phyloP scores from a whole-genome alignment of 164 flowering plant genomes.

The Berberis vulgaris region DNA sequence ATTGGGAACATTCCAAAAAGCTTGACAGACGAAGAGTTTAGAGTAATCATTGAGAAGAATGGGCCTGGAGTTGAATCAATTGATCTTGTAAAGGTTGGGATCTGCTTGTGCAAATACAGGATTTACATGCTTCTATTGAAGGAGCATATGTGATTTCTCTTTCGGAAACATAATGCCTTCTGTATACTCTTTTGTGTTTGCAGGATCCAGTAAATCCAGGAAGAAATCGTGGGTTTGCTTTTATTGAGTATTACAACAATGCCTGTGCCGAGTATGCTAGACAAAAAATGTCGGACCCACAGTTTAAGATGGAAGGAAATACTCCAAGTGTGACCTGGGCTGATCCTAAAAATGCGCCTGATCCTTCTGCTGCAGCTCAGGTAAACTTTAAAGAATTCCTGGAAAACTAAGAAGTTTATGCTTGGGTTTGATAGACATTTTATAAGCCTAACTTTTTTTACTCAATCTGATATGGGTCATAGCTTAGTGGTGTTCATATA shows the following conservation, averaged over 20 bases:
- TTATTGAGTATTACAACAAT: slow-evolving; percentile 86
- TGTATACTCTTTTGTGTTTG: neutral
- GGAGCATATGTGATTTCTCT: neutral
- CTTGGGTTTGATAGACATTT: too few relatives aligned
- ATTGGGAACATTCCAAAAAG: slow-evolving; percentile 94
- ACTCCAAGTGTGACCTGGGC: slow-evolving; percentile 93
- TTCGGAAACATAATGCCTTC: neutral
- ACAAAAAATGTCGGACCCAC: slow-evolving; percentile 64
- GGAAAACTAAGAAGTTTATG: neutral
- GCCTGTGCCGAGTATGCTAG: slow-evolving; percentile 98
- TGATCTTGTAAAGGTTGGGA: slow-evolving; percentile 81
- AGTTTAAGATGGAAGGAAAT: slow-evolving; percentile 78
- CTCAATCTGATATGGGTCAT: too few relatives aligned
- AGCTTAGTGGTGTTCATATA: too few relatives aligned
- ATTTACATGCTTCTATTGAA: neutral
- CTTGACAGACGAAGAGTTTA: slow-evolving; percentile 77
- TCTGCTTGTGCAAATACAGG: neutral
- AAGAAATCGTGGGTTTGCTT: slow-evolving; percentile 96
- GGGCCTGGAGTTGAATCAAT: slow-evolving; percentile 90
- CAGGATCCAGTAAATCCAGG: slow-evolving; percentile 85
- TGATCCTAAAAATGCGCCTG: slow-evolving; percentile 75
- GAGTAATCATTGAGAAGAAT: slow-evolving; percentile 53
- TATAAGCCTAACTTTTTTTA: too few relatives aligned
- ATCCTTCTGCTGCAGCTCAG: slow-evolving; percentile 79
- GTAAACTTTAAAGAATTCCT: slow-evolving; percentile 23